Evolutionary conservation across 2,329 filamentous ascomycete genomes (phyloP).

Genomic region (Sphaerulina populicola): DNA sequence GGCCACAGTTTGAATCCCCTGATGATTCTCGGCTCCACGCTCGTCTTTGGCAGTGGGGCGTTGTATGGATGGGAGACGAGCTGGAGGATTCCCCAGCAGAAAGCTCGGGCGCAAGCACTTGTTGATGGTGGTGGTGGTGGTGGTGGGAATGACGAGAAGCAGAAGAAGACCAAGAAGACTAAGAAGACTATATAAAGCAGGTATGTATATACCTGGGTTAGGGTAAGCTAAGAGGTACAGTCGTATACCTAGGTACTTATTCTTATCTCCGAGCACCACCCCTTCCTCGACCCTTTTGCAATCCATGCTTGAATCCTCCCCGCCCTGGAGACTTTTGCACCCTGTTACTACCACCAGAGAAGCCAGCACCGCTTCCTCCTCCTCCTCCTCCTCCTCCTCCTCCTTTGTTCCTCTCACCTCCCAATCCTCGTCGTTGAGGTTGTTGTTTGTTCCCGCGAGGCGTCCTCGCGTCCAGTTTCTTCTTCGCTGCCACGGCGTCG

Average conservation of each 20-base stretch:
- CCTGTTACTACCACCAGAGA: constrained; percentile 17
- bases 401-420: constrained; percentile 21
- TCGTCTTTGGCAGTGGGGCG: constrained; percentile 87
- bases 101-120: neutral
- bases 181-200: too few species aligned
- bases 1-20: constrained; percentile 70
- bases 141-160: neutral
- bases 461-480: constrained; percentile 26
- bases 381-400: neutral
- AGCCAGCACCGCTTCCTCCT: neutral
- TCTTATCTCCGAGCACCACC: neutral
- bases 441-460: constrained; percentile 16
- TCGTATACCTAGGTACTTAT: too few species aligned
- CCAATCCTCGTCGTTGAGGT: constrained; percentile 23
- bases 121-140: neutral
- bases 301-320: constrained; percentile 20
- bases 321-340: constrained; percentile 19
- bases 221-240: too few species aligned
- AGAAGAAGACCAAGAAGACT: too few species aligned
- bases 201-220: too few species aligned
- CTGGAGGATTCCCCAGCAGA: constrained; percentile 37
- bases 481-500: constrained; percentile 33
- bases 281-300: constrained; percentile 17
- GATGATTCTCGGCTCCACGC: constrained; percentile 68
- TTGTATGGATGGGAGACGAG: constrained; percentile 72